Conservation (phyloP, 129 eudicot species). For the Solidago caesia region DNA sequence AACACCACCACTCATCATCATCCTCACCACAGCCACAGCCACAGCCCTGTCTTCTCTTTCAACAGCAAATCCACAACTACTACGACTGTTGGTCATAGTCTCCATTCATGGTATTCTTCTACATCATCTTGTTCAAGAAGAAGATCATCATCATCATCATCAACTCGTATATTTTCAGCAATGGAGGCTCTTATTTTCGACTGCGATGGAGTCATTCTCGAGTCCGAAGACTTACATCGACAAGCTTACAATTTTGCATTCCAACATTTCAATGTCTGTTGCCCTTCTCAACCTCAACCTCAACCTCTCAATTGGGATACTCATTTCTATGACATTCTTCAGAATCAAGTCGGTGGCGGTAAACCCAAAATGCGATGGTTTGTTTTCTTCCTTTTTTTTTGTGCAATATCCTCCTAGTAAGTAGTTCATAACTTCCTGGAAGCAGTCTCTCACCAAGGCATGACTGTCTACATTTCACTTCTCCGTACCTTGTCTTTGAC, state of each 20-base stretch:
- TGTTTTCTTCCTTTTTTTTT: neutral
- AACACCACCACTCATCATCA: no score
- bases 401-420: neutral
- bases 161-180: constrained; percentile 35
- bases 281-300: constrained; percentile 43
- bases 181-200: constrained; percentile 88
- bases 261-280: constrained; percentile 68
- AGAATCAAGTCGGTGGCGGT: constrained; percentile 91
- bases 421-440: no score
- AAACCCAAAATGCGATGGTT: constrained; percentile 99
- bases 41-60: no score
- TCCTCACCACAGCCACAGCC: no score
- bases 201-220: constrained; percentile 94
- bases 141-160: constrained; percentile 8
- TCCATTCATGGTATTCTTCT: constrained; percentile 19
- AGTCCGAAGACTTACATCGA: constrained; percentile 92
- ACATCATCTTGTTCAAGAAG: constrained; percentile 25
- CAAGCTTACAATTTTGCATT: constrained; percentile 97
- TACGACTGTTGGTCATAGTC: neutral
- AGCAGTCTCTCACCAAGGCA: no score
- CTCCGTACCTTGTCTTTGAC: no score
- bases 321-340: constrained; percentile 82
- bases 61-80: no score
- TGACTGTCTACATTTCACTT: no score
- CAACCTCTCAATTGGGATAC: constrained; percentile 65